Conservation (phyloP, 1,139 yeast species). For the Taphrina sp. region DNA sequence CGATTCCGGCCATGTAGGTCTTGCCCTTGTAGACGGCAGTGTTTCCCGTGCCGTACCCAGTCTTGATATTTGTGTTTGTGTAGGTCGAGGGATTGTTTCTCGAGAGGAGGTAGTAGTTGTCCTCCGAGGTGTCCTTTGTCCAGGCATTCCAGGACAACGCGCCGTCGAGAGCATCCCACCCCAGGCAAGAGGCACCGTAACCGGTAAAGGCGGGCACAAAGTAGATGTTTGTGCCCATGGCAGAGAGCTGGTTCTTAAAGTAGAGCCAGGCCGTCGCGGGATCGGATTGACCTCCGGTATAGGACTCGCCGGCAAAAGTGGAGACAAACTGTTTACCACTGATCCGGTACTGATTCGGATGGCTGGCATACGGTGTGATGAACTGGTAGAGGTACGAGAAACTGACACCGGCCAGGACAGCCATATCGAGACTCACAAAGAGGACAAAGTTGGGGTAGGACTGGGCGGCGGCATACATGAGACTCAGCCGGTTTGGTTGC, state of each 20-base stretch:
- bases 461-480: constrained; percentile 33
- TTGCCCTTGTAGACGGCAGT: constrained; percentile 14
- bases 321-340: constrained; percentile 29
- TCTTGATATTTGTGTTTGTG: background rate
- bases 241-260: constrained; percentile 29
- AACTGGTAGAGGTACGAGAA: constrained; percentile 1
- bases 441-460: constrained; percentile 19
- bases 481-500: constrained; percentile 23
- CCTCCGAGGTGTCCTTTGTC: constrained; percentile 27
- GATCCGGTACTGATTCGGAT: constrained; percentile 23
- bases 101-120: constrained; percentile 17
- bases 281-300: constrained; percentile 16
- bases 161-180: constrained; percentile 35
- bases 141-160: constrained; percentile 34
- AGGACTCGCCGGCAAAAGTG: constrained; percentile 33
- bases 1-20: constrained; percentile 34
- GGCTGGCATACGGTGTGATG: constrained; percentile 22
- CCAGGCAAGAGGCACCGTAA: constrained; percentile 14
- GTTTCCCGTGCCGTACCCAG: constrained; percentile 1
- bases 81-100: constrained; percentile 12
- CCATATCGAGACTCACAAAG: constrained; percentile 34
- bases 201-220: constrained; percentile 34
- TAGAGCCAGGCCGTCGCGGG: constrained; percentile 31
- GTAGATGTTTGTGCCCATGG: constrained; percentile 21
- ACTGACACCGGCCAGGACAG: background rate